Evolutionary conservation across 257 asterid genomes (phyloP).

Genomic region (Jacaranda mimosifolia): DNA sequence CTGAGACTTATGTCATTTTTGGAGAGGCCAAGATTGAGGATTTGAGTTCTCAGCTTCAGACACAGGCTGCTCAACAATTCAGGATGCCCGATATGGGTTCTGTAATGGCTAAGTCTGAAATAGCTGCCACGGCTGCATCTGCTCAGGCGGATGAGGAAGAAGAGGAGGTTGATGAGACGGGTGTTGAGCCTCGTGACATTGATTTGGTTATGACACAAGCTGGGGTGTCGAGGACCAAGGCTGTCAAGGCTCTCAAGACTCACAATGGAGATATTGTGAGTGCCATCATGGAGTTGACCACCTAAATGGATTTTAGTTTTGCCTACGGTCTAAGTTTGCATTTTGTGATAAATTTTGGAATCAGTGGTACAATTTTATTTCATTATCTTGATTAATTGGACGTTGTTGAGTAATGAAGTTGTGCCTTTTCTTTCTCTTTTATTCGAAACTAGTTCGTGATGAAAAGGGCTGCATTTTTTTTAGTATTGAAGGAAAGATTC

Average conservation of each 20-base stretch:
- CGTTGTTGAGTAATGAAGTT: conserved; percentile 34
- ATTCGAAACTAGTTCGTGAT: neutral
- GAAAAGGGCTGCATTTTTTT: neutral
- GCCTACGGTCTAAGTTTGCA: conserved; percentile 4
- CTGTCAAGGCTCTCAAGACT: conserved; percentile 86
- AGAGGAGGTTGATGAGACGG: conserved; percentile 80
- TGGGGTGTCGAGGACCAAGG: conserved; percentile 76
- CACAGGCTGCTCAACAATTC: conserved; percentile 96
- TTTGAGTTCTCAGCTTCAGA: conserved; percentile 91
- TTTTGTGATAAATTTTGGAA: conserved; percentile 38
- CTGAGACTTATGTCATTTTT: conserved; percentile 82
- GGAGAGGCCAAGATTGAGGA: conserved; percentile 97
- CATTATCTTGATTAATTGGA: conserved; percentile 12
- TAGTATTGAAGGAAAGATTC: no score
- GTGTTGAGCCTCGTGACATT: conserved; percentile 75
- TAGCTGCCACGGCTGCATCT: conserved; percentile 48
- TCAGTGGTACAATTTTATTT: conserved; percentile 33
- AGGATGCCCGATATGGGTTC: conserved; percentile 83
- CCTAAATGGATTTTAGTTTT: conserved; percentile 33
- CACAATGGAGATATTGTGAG: conserved; percentile 85
- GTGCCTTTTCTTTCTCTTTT: neutral
- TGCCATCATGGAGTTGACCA: conserved; percentile 93
- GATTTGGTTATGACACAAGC: conserved; percentile 96
- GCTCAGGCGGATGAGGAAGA: conserved; percentile 70
- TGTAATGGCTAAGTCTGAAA: conserved; percentile 65